phyloP scores from a whole-genome alignment of 1,139 yeast species.

The Petasospora rhodanensis region DNA sequence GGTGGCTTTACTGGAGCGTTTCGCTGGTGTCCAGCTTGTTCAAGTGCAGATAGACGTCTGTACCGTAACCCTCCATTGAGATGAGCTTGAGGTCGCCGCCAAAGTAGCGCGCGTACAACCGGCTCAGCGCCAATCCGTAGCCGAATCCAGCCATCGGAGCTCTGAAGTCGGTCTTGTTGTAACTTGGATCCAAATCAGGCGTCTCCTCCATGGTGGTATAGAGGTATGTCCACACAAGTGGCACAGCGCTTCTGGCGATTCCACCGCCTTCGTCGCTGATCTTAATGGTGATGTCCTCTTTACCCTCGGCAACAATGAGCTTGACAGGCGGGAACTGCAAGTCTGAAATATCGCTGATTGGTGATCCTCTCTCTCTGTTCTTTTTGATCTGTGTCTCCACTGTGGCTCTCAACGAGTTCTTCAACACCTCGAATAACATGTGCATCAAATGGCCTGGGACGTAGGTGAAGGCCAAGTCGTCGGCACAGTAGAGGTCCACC shows the following conservation, averaged over 20 bases:
- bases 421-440: conserved; percentile 81
- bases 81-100: conserved; percentile 87
- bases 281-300: conserved; percentile 89
- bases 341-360: conserved; percentile 52
- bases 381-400: conserved; percentile 55
- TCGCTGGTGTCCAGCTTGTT: conserved; percentile 37
- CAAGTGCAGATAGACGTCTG: conserved; percentile 84
- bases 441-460: conserved; percentile 89
- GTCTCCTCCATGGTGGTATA: conserved; percentile 82
- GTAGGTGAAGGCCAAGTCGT: conserved; percentile 59
- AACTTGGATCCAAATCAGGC: conserved; percentile 55
- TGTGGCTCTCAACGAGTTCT: conserved; percentile 80
- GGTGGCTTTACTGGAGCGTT: conserved; percentile 9
- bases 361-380: conserved; percentile 33
- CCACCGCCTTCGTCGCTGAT: conserved; percentile 96
- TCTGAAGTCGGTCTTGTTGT: conserved; percentile 28
- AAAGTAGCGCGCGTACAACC: conserved; percentile 83
- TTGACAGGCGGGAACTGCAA: conserved; percentile 78
- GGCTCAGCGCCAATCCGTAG: conserved; percentile 81
- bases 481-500: conserved; percentile 61
- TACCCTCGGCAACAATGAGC: conserved; percentile 86
- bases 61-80: conserved; percentile 93
- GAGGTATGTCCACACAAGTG: conserved; percentile 86
- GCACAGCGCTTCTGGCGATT: conserved; percentile 78
- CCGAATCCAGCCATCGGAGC: conserved; percentile 97